A percentile compares a stretch with the other conserved stretches of the same genome.
Evolutionary conservation across 305 asterid genomes (phyloP).

Genomic region (Galium porrigens): DNA sequence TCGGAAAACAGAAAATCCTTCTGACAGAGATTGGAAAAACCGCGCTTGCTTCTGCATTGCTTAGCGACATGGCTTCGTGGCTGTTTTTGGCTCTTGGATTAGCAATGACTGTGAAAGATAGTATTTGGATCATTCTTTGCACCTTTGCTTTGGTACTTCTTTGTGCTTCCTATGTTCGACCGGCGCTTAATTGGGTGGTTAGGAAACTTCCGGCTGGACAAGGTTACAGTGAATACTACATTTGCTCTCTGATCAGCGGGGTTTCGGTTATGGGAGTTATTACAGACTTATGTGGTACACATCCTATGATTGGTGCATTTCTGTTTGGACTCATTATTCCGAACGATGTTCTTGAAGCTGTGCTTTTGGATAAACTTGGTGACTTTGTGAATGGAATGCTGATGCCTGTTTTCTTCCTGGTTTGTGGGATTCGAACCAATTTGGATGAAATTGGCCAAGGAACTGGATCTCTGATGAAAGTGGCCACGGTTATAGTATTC

Average conservation of each 20-base stretch:
- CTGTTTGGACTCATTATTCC: conserved; percentile 66
- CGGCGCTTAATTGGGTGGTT: conserved; percentile 49
- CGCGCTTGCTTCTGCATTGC: conserved; percentile 39
- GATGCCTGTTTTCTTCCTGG: conserved; percentile 66
- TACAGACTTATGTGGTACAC: conserved; percentile 62
- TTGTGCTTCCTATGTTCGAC: conserved; percentile 41
- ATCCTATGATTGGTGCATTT: conserved; percentile 81
- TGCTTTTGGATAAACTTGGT: conserved; percentile 54
- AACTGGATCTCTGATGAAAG: conserved; percentile 15
- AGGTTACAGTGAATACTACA: conserved; percentile 65
- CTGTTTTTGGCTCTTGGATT: conserved; percentile 38
- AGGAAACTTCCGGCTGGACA: conserved; percentile 57
- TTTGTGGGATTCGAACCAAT: conserved; percentile 60
- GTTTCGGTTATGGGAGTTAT: conserved; percentile 37
- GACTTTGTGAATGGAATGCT: conserved; percentile 62
- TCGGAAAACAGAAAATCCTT: conserved; percentile 48
- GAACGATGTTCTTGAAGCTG: conserved; percentile 50
- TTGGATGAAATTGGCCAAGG: conserved; percentile 17
- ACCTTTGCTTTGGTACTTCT: conserved; percentile 26
- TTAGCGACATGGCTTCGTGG: conserved; percentile 54
- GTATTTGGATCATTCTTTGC: conserved; percentile 36
- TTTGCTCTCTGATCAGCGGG: conserved; percentile 52
- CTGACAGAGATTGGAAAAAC: conserved; percentile 65
- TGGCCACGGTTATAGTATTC: conserved; percentile 22
- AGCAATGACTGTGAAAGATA: conserved; percentile 16